Conservation (phyloP, 1,284 basidiomycete genomes). For the Pascua guehoae region DNA sequence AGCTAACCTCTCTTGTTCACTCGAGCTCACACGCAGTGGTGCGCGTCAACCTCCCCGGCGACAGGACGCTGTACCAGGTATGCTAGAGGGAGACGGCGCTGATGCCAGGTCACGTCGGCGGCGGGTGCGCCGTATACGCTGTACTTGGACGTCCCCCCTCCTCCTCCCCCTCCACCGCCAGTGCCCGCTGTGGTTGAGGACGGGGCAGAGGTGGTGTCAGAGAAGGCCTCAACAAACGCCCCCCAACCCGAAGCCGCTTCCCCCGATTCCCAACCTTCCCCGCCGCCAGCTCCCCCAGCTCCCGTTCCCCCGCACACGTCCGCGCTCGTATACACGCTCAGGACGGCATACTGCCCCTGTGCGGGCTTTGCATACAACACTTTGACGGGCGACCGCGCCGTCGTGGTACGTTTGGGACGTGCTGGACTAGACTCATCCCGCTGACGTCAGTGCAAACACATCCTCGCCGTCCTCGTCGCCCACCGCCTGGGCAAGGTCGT, state of each 20-base stretch:
- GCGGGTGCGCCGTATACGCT: constrained; percentile 39
- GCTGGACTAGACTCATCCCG: background rate
- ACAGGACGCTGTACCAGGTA: constrained; percentile 32
- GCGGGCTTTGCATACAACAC: constrained; percentile 41
- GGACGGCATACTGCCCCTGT: constrained; percentile 36
- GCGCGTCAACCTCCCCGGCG: constrained; percentile 24
- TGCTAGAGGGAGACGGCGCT: background rate
- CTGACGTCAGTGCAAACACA: constrained; percentile 41
- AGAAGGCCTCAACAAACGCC: background rate
- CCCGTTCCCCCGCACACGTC: background rate
- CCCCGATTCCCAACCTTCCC: too few relatives aligned
- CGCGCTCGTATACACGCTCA: constrained; percentile 12
- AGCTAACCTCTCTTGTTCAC: background rate
- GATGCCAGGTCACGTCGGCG: constrained; percentile 30
- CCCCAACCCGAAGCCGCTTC: too few relatives aligned
- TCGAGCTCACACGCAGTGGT: constrained; percentile 26
- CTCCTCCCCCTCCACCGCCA: background rate
- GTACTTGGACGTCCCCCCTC: constrained; percentile 22
- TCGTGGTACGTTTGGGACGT: constrained; percentile 40
- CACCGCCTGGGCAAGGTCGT: constrained; percentile 27
- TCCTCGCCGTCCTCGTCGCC: constrained; percentile 37
- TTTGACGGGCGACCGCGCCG: constrained; percentile 27
- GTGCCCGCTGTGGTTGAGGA: background rate
- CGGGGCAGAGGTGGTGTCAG: background rate
- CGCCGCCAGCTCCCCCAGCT: background rate